Evolutionary conservation across 345 rosid genomes (phyloP).

Genomic region (Pugionium dolabratum): DNA sequence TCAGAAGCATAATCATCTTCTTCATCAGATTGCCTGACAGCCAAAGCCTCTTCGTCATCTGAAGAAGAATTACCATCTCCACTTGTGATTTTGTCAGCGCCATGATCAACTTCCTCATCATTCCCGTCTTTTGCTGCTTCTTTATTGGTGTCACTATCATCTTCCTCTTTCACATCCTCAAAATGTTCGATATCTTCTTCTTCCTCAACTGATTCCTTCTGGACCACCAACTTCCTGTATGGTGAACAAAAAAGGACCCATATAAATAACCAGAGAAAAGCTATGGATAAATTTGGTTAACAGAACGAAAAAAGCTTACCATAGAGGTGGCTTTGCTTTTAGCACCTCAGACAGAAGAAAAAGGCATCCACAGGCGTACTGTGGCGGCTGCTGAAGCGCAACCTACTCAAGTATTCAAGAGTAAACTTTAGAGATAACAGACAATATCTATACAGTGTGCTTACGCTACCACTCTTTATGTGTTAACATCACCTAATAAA

Average conservation of each 20-base stretch:
- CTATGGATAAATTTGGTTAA: neutral
- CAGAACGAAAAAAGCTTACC: slow-evolving; percentile 47
- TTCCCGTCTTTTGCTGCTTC: slow-evolving; percentile 45
- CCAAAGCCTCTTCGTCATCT: slow-evolving; percentile 54
- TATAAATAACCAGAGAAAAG: slow-evolving; percentile 18
- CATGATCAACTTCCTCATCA: slow-evolving; percentile 26
- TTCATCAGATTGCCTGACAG: slow-evolving; percentile 53
- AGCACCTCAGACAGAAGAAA: slow-evolving; percentile 94
- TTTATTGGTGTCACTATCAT: slow-evolving; percentile 41
- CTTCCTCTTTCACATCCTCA: slow-evolving; percentile 78
- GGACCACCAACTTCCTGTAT: slow-evolving; percentile 79
- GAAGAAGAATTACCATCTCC: slow-evolving; percentile 57
- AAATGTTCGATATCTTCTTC: slow-evolving; percentile 96
- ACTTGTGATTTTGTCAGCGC: slow-evolving; percentile 34
- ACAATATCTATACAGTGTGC: neutral
- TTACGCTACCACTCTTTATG: no score
- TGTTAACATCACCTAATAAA: slow-evolving; percentile 16
- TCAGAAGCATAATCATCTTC: slow-evolving; percentile 52
- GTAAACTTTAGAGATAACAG: slow-evolving; percentile 19
- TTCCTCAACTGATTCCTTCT: slow-evolving; percentile 78
- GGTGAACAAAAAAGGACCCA: slow-evolving; percentile 11
- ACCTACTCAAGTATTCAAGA: slow-evolving; percentile 55
- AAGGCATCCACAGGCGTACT: slow-evolving; percentile 90
- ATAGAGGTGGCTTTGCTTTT: slow-evolving; percentile 81
- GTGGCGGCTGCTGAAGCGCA: slow-evolving; percentile 93